Conservation (phyloP, 73 alveolate species). For the Paramecium octaurelia region DNA sequence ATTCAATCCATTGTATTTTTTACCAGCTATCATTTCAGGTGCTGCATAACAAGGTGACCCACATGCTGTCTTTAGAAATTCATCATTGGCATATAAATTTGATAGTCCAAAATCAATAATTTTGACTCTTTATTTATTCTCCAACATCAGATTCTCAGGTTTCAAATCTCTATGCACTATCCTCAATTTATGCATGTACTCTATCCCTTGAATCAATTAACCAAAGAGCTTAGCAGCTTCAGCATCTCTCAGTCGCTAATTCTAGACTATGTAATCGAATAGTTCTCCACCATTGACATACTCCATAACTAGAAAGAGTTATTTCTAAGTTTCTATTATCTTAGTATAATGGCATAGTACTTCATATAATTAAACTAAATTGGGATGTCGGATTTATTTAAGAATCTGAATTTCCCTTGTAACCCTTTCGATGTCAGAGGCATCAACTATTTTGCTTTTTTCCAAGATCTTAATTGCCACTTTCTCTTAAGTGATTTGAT, state of each 20-base stretch:
- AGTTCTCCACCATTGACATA: conserved; percentile 93
- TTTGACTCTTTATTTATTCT: conserved; percentile 75
- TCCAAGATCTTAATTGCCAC: conserved; percentile 82
- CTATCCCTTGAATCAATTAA: conserved; percentile 86
- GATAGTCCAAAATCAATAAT: conserved; percentile 93
- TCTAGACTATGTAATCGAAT: conserved; percentile 82
- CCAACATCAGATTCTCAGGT: conserved; percentile 93
- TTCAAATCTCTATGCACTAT: conserved; percentile 92
- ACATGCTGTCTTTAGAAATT: conserved; percentile 81
- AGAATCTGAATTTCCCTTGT: conserved; percentile 92
- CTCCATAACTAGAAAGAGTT: conserved; percentile 90
- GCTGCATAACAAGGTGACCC: conserved; percentile 94
- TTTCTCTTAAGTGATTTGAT: conserved; percentile 75
- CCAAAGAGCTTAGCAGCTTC: conserved; percentile 85
- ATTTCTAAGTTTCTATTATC: conserved; percentile 71
- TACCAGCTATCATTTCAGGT: conserved; percentile 93
- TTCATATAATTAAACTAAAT: conserved; percentile 85
- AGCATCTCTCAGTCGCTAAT: conserved; percentile 76
- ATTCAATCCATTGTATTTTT: conserved; percentile 70
- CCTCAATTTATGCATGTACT: conserved; percentile 83
- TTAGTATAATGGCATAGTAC: conserved; percentile 27
- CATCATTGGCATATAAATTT: conserved; percentile 74
- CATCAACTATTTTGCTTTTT: conserved; percentile 75
- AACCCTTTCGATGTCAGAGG: conserved; percentile 91
- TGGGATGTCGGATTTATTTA: conserved; percentile 88